phyloP scores from a whole-genome alignment of 1,284 basidiomycete species.

The Cutaneotrichosporon cutaneum region DNA sequence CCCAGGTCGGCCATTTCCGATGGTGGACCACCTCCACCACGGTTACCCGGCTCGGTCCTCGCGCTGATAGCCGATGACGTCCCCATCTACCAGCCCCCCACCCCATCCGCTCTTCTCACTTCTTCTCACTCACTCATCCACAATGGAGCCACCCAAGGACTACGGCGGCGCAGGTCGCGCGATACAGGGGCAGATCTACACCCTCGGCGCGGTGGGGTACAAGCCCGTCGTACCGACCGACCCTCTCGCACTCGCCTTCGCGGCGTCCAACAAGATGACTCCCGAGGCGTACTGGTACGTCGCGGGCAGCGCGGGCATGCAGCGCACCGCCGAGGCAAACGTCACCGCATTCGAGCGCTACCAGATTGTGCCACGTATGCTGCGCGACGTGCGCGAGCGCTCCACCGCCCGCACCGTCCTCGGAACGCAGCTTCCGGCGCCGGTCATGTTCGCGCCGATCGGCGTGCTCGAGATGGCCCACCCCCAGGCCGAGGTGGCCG shows the following conservation, averaged over 20 bases:
- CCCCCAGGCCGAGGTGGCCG: slow-evolving; percentile 62
- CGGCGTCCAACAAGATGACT: slow-evolving; percentile 12
- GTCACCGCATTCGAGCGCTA: slow-evolving; percentile 19
- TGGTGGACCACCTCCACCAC: neutral
- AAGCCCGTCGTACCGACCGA: slow-evolving; percentile 16
- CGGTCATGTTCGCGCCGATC: slow-evolving; percentile 69
- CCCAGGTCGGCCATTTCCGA: neutral
- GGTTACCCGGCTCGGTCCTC: neutral
- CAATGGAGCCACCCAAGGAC: slow-evolving; percentile 3
- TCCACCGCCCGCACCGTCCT: slow-evolving; percentile 63
- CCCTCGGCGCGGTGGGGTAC: slow-evolving; percentile 14
- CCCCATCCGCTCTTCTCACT: neutral
- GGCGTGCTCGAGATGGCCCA: slow-evolving; percentile 71
- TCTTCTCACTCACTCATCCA: neutral
- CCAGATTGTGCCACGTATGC: slow-evolving; percentile 67
- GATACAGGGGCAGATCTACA: slow-evolving; percentile 20
- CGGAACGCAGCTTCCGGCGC: slow-evolving; percentile 64
- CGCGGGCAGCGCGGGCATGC: slow-evolving; percentile 24
- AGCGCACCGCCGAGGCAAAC: slow-evolving; percentile 21
- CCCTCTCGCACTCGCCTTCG: slow-evolving; percentile 11
- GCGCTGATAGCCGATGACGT: neutral
- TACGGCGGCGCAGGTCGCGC: slow-evolving; percentile 15
- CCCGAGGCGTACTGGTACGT: slow-evolving; percentile 23
- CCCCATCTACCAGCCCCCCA: neutral
- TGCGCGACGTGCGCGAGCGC: slow-evolving; percentile 65